Base-by-base conservation (phyloP, 352 stramenopile genomes). In the Phytophthora aleatoria region DNA sequence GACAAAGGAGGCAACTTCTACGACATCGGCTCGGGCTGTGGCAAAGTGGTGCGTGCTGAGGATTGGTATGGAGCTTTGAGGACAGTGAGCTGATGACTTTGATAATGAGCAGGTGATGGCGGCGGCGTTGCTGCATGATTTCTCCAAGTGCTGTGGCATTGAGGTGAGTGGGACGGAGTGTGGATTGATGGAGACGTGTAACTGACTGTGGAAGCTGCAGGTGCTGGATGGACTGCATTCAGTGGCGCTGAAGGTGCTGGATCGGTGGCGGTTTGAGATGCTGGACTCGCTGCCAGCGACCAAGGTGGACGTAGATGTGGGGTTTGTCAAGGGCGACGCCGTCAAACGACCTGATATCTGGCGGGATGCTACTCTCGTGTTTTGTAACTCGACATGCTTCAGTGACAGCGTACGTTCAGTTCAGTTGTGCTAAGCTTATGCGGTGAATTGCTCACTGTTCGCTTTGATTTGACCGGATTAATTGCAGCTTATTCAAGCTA, bases 331-430 rank as follows among this genome's bases (percentile, higher is more conserved):
- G 49, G 77, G 56, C 0, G 81, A 90, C 48, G 78, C 70, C 5
- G 64, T 73, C 24, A 76, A 85, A 13, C 61, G 71, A 8, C 44
- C 56, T 9, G 74, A 82, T n/a, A 54, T 85, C 44, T 90, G 81
- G 81, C 50, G 53, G 3, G 81, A 90, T 54, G 81, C 76, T 24
- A 84, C 81, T 30, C 58, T 90, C 28, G 71, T 90, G 27, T 81
- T 90, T 50, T 90, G 81, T 64, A 90, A 90, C 55, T 74, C 79
- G 52, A 90, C 81, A 42, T 90, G 81, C 58, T 90, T 90, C 47
- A 88, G 79, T 42, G 81, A 88, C 70, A 87, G 77, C 28, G 81
- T 87, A 57, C 41, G 75, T 47, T 54, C 42, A 15, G 6, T 47
- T 35, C 3, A n/a, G 35, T 10, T 27, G 28, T 3, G 9, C 12